Conservation (phyloP, 164 flowering plant species). For the Akebia trifoliata region DNA sequence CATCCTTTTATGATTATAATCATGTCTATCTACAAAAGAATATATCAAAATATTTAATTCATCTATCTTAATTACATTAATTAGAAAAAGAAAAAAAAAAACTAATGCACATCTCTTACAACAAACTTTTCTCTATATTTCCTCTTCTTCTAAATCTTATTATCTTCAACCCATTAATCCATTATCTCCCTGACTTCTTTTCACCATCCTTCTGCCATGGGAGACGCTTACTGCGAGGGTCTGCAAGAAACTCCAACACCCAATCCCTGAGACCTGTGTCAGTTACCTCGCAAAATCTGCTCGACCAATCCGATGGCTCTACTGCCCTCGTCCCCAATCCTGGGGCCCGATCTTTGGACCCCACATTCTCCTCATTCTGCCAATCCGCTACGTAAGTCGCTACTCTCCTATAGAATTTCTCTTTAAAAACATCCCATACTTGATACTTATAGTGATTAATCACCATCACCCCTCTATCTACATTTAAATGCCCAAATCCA, state of each 20-base stretch:
- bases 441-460: constrained; percentile 90
- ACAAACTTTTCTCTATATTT: not conserved
- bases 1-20: not conserved
- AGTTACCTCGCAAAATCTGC: constrained; percentile 63
- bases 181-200: constrained; percentile 3
- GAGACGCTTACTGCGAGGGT: constrained; percentile 28
- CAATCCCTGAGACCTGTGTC: constrained; percentile 55
- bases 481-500: constrained; percentile 31
- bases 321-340: constrained; percentile 75
- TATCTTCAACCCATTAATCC: not conserved
- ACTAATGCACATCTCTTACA: not conserved
- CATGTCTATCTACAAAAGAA: constrained; percentile 17
- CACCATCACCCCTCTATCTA: constrained; percentile 32
- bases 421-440: constrained; percentile 85
- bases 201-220: constrained; percentile 63
- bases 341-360: constrained; percentile 84
- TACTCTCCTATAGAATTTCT: constrained; percentile 73
- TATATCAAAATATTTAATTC: not conserved
- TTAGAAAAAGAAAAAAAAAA: not conserved
- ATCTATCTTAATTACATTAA: not conserved
- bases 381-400: constrained; percentile 88
- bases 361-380: constrained; percentile 56
- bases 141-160: not conserved
- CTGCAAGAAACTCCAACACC: constrained; percentile 33
- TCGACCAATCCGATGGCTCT: constrained; percentile 72